A percentile compares a stretch with the other conserved stretches of the same genome.
Conservation (phyloP, 306 rosid genomes). For the Cucumis cinereus region DNA sequence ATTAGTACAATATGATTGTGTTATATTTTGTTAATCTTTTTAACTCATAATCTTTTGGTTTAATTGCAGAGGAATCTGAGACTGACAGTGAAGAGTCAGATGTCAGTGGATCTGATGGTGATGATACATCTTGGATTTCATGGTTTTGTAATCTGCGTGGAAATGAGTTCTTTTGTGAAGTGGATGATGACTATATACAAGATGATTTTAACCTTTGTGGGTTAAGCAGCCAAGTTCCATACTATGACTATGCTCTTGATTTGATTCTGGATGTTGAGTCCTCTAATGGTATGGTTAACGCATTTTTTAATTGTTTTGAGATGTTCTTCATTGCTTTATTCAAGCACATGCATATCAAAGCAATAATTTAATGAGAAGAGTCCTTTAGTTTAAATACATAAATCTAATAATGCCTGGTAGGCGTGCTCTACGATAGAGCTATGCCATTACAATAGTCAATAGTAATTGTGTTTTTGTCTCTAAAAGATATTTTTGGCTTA, state of each 20-base stretch:
- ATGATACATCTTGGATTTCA: slow-evolving; percentile 74
- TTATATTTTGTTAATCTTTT: neutral
- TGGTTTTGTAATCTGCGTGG: slow-evolving; percentile 90
- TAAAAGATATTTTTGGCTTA: neutral
- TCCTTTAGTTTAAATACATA: neutral
- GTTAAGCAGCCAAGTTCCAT: slow-evolving; percentile 70
- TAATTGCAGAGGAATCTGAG: slow-evolving; percentile 60
- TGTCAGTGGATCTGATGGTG: slow-evolving; percentile 77
- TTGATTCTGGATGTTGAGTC: slow-evolving; percentile 69
- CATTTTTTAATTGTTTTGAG: neutral
- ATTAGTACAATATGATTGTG: neutral
- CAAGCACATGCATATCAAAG: neutral
- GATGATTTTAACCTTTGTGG: slow-evolving; percentile 90
- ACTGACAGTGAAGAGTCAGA: slow-evolving; percentile 69
- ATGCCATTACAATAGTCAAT: neutral
- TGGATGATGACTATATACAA: slow-evolving; percentile 74
- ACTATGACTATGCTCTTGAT: slow-evolving; percentile 82
- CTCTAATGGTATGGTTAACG: slow-evolving; percentile 46
- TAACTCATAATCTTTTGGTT: neutral
- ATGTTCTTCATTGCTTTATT: neutral
- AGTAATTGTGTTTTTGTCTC: neutral
- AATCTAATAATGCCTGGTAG: neutral
- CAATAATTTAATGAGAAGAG: neutral
- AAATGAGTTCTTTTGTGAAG: slow-evolving; percentile 70
- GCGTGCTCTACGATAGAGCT: neutral